phyloP scores from a whole-genome alignment of 768 basidiomycete genomes.

The Scleroderma bovista region DNA sequence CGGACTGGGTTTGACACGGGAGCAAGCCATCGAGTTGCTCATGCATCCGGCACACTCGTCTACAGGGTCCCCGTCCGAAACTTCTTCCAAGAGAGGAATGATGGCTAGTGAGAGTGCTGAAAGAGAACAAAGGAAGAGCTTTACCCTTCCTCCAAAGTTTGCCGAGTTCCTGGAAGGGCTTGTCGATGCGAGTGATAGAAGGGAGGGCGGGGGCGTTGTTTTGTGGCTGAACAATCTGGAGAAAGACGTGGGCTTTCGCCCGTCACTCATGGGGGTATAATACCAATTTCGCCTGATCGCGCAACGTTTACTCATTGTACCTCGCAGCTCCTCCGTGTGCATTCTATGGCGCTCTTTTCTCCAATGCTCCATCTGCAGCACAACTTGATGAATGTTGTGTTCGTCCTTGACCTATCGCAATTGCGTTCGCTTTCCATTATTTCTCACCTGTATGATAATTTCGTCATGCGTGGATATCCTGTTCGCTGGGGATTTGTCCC shows the following conservation, averaged over 20 bases:
- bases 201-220: constrained; percentile 69
- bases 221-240: constrained; percentile 91
- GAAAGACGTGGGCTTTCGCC: constrained; percentile 65
- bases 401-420: constrained; percentile 76
- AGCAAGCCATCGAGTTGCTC: constrained; percentile 68
- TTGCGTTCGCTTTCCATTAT: constrained; percentile 57
- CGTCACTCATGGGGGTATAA: constrained; percentile 47
- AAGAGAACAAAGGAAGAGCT: constrained; percentile 64
- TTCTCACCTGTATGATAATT: constrained; percentile 53
- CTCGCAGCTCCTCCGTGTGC: constrained; percentile 23
- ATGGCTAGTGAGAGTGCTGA: constrained; percentile 44
- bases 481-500: constrained; percentile 86
- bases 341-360: constrained; percentile 54
- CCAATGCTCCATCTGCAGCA: constrained; percentile 69
- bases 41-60: constrained; percentile 55
- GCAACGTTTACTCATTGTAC: not conserved
- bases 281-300: not conserved
- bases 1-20: constrained; percentile 53
- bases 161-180: constrained; percentile 49
- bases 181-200: constrained; percentile 87
- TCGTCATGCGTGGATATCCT: constrained; percentile 70
- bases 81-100: not conserved
- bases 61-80: constrained; percentile 14
- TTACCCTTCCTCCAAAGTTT: constrained; percentile 57
- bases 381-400: constrained; percentile 81